Evolutionary conservation across 495 filamentous ascomycete genomes (phyloP).

Genomic region (Trichoderma virens): DNA sequence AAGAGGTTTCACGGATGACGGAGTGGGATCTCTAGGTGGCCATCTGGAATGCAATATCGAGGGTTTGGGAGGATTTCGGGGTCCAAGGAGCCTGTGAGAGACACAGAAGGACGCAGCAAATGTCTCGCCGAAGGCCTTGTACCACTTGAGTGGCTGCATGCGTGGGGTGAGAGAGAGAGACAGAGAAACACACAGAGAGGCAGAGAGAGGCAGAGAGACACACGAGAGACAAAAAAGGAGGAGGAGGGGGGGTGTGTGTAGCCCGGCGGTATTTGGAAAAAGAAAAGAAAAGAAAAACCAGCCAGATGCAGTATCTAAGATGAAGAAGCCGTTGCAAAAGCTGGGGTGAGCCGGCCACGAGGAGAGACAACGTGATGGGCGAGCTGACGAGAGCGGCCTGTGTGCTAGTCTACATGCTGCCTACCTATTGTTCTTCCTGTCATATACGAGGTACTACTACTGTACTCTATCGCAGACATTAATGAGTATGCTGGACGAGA

Average conservation of each 20-base stretch:
- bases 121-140: constrained; percentile 4
- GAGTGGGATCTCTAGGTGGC: no score
- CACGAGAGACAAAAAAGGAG: neutral
- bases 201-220: neutral
- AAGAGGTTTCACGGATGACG: no score
- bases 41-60: neutral
- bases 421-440: no score
- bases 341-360: neutral
- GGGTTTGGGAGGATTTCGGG: neutral
- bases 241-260: neutral
- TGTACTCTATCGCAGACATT: no score
- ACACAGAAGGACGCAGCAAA: neutral
- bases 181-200: neutral
- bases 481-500: neutral
- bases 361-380: neutral
- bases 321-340: neutral
- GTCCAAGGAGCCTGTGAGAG: neutral
- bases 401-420: no score
- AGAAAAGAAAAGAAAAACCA: neutral
- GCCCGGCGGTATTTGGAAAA: neutral
- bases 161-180: neutral
- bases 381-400: constrained; percentile 1
- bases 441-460: no score
- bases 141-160: neutral
- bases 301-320: no score